Conservation (phyloP, 2,329 filamentous ascomycete species). For the Metarhizium guizhouense region DNA sequence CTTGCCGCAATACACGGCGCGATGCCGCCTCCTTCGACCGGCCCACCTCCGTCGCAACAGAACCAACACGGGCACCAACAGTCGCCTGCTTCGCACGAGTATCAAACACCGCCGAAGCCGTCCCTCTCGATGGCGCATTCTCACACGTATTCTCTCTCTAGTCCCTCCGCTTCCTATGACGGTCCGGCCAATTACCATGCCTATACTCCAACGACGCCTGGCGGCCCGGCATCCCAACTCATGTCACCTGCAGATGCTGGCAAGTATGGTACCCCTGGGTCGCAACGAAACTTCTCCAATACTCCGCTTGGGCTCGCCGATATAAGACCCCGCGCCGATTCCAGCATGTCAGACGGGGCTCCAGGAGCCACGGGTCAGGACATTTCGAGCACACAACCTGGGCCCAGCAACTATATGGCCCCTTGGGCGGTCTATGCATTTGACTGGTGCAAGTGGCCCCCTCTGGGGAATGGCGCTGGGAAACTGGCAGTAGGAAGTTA, state of each 20-base stretch:
- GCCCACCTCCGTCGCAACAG: constrained; percentile 24
- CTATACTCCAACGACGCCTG: constrained; percentile 57
- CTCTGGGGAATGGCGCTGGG: constrained; percentile 69
- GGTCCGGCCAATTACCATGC: constrained; percentile 43
- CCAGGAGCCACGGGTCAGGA: constrained; percentile 57
- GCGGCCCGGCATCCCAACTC: constrained; percentile 54
- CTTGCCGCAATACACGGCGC: constrained; percentile 37
- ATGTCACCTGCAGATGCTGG: constrained; percentile 43
- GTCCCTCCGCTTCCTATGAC: constrained; percentile 58
- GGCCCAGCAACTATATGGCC: constrained; percentile 87
- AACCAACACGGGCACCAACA: constrained; percentile 19
- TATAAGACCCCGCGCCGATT: constrained; percentile 80
- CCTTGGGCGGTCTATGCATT: constrained; percentile 95
- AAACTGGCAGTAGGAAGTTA: constrained; percentile 96
- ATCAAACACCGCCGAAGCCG: constrained; percentile 56
- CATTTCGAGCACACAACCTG: constrained; percentile 51
- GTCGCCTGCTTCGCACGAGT: constrained; percentile 41
- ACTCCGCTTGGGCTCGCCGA: constrained; percentile 87
- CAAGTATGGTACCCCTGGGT: constrained; percentile 48
- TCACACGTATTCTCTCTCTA: constrained; percentile 78
- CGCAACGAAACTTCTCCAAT: constrained; percentile 60
- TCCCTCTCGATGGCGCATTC: constrained; percentile 58
- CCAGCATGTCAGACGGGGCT: constrained; percentile 63
- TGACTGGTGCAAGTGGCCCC: constrained; percentile 98
- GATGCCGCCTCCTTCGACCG: constrained; percentile 24